phyloP scores from a whole-genome alignment of 2,329 filamentous ascomycete genomes.

The Epichloe hybrida region DNA sequence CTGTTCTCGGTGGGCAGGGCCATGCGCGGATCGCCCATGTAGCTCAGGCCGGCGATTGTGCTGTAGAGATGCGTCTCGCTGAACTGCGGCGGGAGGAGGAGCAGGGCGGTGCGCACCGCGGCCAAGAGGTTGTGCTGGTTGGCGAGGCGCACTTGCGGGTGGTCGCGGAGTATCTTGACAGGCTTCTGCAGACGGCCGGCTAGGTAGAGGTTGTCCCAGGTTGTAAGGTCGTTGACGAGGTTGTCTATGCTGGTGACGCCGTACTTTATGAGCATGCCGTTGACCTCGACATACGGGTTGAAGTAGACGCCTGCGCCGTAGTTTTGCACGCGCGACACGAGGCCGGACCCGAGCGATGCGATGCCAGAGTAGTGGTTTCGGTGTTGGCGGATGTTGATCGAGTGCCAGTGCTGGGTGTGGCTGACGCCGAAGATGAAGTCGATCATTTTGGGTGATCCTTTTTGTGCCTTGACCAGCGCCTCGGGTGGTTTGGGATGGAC shows the following conservation, averaged over 20 bases:
- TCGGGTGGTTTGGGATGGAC: conserved; percentile 73
- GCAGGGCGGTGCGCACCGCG: conserved; percentile 75
- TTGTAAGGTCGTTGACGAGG: conserved; percentile 68
- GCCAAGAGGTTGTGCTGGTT: conserved; percentile 95
- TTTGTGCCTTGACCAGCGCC: conserved; percentile 72
- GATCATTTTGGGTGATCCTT: conserved; percentile 86
- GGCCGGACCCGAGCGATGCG: conserved; percentile 68
- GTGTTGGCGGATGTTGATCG: conserved; percentile 77
- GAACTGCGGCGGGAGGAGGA: conserved; percentile 73
- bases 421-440: conserved; percentile 97
- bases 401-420: conserved; percentile 94
- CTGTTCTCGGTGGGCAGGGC: conserved; percentile 78
- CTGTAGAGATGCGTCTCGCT: conserved; percentile 79
- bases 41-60: conserved; percentile 84
- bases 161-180: conserved; percentile 91
- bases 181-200: conserved; percentile 93
- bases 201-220: conserved; percentile 94
- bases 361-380: conserved; percentile 85
- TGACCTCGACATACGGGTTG: conserved; percentile 88
- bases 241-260: conserved; percentile 92
- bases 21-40: conserved; percentile 96
- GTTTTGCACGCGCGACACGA: conserved; percentile 78
- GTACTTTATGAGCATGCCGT: conserved; percentile 94
- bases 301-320: conserved; percentile 95
- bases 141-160: conserved; percentile 79